Evolutionary conservation across 1,284 basidiomycete genomes (phyloP), one percentile per base, ranked within the genome.

Genomic region (Rhodotorula sp.): DNA sequence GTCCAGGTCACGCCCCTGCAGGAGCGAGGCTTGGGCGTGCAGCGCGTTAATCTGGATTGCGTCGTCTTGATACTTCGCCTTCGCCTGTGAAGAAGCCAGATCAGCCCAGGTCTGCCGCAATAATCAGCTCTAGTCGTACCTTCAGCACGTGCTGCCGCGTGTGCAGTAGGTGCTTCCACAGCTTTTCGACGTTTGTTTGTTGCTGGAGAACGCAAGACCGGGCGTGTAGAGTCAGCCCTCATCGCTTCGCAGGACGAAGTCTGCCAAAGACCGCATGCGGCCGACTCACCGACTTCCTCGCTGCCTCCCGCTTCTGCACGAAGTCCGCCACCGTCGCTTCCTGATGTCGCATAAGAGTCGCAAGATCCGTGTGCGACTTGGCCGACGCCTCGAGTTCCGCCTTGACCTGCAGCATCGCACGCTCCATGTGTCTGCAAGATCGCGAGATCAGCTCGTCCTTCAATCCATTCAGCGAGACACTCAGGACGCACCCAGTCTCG

Each of bases 1-100:
- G 76, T 99, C 96, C 44, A 95, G 84, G 73, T 98, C 95, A 74
- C 88, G 89, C 47, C 95, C 96, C 81, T 99, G 95, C 29, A 94
- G 89, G 17, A 99, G 85, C 10, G 91, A 90, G 62, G 89, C 88
- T 81, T 97, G 94, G 2, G 95, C 95, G 6, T 94, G 95, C 80
- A 91, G 94, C 13, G 92, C 90, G 80, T 98, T 98, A 84, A 98
- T 94, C 71, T 90, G 88, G 71, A 96, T 85, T 80, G 94, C 97
- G 79, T 98, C 94, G 64, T 86, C 84, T 80, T 97, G 93, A 82
- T 98, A 99, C 79, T 94, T 92, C 79, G 96, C 92, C 72, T 91
- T 87, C 2, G 95, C 91, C 60, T 61, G 60, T 8, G n/a, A 4
- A 19, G 32, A 22, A 7, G 17, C 10, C 20, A 9, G 81, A 77